A percentile compares a stretch with the other conserved stretches of the same genome.
phyloP scores from a whole-genome alignment of 371 early-diverging fungal genomes.

The Fennellomyces sp. region DNA sequence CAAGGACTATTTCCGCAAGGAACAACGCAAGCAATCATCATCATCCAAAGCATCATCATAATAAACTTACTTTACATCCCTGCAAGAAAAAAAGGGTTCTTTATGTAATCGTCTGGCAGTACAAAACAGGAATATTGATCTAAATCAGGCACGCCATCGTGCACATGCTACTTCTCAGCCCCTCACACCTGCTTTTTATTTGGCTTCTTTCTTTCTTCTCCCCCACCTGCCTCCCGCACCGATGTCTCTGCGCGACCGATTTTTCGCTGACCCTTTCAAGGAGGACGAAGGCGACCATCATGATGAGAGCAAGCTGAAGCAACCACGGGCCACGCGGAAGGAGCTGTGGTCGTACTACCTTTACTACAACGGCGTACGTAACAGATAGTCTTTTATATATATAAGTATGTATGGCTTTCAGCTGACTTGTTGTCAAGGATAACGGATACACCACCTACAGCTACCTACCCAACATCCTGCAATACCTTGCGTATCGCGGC shows the following conservation, averaged over 20 bases:
- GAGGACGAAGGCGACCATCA: background rate
- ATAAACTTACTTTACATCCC: background rate
- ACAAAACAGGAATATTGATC: background rate
- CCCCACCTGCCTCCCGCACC: background rate
- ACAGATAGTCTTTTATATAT: no score
- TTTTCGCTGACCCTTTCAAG: background rate
- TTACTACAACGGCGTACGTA: slow-evolving; percentile 49
- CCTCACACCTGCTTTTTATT: background rate
- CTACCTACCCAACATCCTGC: slow-evolving; percentile 50
- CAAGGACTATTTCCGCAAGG: slow-evolving; percentile 48
- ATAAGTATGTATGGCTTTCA: no score
- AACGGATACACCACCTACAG: slow-evolving; percentile 49
- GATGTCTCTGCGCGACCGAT: slow-evolving; percentile 1
- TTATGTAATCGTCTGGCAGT: background rate
- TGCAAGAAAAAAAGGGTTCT: no score
- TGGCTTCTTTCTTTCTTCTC: background rate
- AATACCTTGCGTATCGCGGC: slow-evolving; percentile 41
- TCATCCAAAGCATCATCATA: background rate
- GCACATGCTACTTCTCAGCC: background rate
- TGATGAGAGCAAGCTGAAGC: slow-evolving; percentile 10
- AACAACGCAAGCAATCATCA: slow-evolving; percentile 10
- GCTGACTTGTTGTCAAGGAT: no score
- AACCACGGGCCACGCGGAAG: slow-evolving; percentile 42
- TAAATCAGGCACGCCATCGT: background rate
- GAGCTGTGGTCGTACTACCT: slow-evolving; percentile 55